A percentile compares a stretch with the other conserved stretches of the same genome.
These are phyloP conservation scores for Lactifluus pinguis DNA, from an alignment of 768 basidiomycete species.

Conservation along the genomic window DNA sequence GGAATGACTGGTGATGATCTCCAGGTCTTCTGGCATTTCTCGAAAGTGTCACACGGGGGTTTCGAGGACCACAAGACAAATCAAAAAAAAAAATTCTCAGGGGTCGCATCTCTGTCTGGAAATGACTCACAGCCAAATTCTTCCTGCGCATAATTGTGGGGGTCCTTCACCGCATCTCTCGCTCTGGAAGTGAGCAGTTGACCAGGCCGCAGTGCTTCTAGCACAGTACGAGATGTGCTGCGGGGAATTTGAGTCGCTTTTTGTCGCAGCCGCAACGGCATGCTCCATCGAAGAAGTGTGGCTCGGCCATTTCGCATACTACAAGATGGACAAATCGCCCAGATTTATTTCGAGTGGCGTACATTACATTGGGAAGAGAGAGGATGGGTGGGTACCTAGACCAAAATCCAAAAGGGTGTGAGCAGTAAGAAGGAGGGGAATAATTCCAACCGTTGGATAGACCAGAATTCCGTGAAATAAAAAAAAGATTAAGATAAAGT, in stretches of 20 bases:
- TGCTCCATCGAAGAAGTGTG: background rate
- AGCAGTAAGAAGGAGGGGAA: background rate
- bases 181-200: background rate
- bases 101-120: no score
- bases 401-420: background rate
- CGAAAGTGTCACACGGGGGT: background rate
- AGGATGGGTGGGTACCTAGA: background rate
- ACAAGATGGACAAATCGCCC: background rate
- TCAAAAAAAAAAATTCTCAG: no score
- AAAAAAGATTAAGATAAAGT: background rate
- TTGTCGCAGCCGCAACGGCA: background rate
- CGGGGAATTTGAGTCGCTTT: background rate
- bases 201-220: background rate
- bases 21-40: background rate
- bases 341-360: background rate
- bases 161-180: no score
- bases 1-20: background rate
- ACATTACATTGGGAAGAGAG: conserved; percentile 1
- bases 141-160: no score
- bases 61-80: background rate
- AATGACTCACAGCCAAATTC: no score
- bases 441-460: background rate
- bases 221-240: background rate
- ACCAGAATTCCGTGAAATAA: background rate
- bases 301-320: background rate